Percentiles rank a stretch among this genome's conserved stretches.
phyloP scores from a whole-genome alignment of 2,329 filamentous ascomycete species.

The Penicillium expansum region DNA sequence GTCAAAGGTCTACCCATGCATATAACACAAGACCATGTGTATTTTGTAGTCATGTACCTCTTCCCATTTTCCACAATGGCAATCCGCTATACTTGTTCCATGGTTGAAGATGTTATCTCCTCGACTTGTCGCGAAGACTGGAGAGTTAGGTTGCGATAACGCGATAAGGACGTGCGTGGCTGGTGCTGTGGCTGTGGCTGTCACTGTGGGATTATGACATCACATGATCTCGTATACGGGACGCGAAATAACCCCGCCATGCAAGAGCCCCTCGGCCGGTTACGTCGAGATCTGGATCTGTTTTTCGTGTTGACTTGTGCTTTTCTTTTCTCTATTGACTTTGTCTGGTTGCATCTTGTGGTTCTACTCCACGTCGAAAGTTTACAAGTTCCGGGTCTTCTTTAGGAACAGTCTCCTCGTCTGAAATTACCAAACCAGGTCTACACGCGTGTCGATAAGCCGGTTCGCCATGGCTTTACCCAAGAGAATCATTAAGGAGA shows the following conservation, averaged over 20 bases:
- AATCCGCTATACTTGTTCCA: constrained; percentile 3
- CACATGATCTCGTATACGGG: constrained; percentile 18
- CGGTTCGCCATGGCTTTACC: constrained; percentile 64
- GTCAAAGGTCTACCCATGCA: constrained; percentile 5
- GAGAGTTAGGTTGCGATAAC: constrained; percentile 17
- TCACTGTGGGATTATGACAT: neutral
- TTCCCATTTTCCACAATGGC: constrained; percentile 4
- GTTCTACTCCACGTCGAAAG: neutral
- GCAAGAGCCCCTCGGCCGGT: constrained; percentile 31
- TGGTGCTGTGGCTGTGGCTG: constrained; percentile 11
- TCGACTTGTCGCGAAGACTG: neutral
- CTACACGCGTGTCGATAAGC: constrained; percentile 21
- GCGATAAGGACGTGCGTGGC: constrained; percentile 7
- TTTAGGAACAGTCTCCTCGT: neutral
- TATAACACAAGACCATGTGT: neutral
- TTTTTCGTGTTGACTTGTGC: constrained; percentile 7
- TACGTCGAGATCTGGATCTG: constrained; percentile 19
- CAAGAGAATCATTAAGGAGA: constrained; percentile 98
- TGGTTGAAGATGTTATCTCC: neutral
- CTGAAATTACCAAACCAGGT: neutral
- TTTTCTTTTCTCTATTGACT: neutral
- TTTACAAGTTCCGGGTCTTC: neutral
- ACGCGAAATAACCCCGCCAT: constrained; percentile 17
- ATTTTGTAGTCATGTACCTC: neutral
- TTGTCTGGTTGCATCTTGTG: neutral